Evolutionary conservation across 495 filamentous ascomycete species (phyloP), one percentile per base, ranked within the genome.

Genomic region (Podospora sp.): DNA sequence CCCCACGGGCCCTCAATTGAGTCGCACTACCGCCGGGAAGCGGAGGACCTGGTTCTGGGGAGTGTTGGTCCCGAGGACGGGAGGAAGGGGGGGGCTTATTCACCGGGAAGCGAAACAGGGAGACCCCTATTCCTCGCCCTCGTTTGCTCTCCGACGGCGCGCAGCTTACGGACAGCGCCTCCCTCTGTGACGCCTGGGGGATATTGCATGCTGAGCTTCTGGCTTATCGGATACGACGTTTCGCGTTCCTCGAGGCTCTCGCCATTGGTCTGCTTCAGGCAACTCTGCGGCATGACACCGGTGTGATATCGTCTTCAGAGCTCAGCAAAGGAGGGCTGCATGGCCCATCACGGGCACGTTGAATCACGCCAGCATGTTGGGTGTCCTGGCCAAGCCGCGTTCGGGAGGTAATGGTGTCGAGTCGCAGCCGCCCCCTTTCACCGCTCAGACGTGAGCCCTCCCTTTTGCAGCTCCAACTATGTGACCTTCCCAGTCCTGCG

Each of bases 401-500:
- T 65, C 25, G 63, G 63, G 26, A 65, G 63, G 63, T 65, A 56
- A 22, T 2, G 24, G 52, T 29, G 20, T 27, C 29, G 63, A 58
- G 25, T n/a, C 60, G 21, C 21, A 20, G n/a, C 58, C 50, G 40
- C 50, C 51, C 62, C 9, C 62, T 40, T 63, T 26, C 46, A 51
- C 26, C 50, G 49, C 62, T 53, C 50, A 53, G 56, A 50, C 26
- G 56, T 29, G 21, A 21, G 20, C 56, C 20, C 26, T 60, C 64
- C 14, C 36, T 33, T 50, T 51, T n/a, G 18, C 14, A 46, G 53
- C 21, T 9, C 40, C 40, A 6, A 18, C 40, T 46, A 16, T 35
- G 24, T 62, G 62, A 69, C 67, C 62, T 65, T 65, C 67, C 62
- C 46, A 53, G 59, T 69, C 49, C 60, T 52, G 56, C 18, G 24